phyloP scores from a whole-genome alignment of 164 flowering plant species.

The Saururus chinensis region DNA sequence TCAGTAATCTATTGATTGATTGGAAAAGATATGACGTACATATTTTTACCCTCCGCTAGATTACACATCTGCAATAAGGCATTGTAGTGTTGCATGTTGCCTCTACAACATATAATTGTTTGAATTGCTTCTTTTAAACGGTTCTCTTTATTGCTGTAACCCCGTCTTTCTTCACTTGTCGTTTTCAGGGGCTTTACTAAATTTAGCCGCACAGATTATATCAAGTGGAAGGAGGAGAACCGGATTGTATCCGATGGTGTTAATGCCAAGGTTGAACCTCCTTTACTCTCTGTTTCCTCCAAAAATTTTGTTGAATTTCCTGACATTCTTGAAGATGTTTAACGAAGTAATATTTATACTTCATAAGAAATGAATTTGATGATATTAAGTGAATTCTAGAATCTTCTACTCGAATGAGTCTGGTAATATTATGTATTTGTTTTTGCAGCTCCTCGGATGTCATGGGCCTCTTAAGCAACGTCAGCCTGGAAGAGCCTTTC shows the following conservation, averaged over 20 bases:
- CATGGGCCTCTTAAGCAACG: slow-evolving; percentile 18
- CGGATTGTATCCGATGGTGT: slow-evolving; percentile 40
- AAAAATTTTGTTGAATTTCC: slow-evolving; percentile 13
- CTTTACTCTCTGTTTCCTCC: slow-evolving; percentile 13
- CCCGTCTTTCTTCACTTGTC: not conserved
- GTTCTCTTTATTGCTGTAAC: not conserved
- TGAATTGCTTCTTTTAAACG: not conserved
- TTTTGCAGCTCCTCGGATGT: slow-evolving; percentile 34
- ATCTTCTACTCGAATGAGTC: too few relatives aligned
- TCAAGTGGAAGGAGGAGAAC: slow-evolving; percentile 32
- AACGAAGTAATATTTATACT: too few relatives aligned
- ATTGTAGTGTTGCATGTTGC: too few relatives aligned
- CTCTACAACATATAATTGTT: too few relatives aligned
- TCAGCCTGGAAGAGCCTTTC: slow-evolving; percentile 18
- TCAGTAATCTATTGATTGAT: too few relatives aligned
- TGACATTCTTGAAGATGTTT: too few relatives aligned
- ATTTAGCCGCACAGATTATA: slow-evolving; percentile 27
- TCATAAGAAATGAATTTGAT: too few relatives aligned
- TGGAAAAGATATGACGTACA: too few relatives aligned
- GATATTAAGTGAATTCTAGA: too few relatives aligned
- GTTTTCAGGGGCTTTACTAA: slow-evolving; percentile 20
- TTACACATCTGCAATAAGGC: too few relatives aligned
- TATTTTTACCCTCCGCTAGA: too few relatives aligned
- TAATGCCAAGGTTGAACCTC: slow-evolving; percentile 34
- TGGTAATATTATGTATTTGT: too few relatives aligned